Evolutionary conservation across 257 asterid genomes (phyloP).

Genomic region (Solanum clarkiae): DNA sequence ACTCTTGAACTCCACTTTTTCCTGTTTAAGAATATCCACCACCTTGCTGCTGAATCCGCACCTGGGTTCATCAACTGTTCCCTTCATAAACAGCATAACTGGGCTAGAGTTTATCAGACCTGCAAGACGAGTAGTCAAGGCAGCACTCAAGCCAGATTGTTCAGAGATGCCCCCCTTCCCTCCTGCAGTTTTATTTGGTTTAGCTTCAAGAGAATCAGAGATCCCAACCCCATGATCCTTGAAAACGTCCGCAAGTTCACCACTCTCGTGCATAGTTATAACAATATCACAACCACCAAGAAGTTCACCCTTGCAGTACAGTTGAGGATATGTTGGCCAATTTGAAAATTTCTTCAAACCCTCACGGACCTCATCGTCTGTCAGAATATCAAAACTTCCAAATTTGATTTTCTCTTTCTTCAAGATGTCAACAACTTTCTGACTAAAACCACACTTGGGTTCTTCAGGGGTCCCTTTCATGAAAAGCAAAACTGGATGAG

Average conservation of each 20-base stretch:
- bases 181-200: slow-evolving; percentile 17
- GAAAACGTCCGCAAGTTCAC: slow-evolving; percentile 68
- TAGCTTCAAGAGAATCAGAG: slow-evolving; percentile 21
- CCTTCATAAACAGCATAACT: slow-evolving; percentile 90
- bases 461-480: slow-evolving; percentile 91
- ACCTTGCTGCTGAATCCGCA: slow-evolving; percentile 96
- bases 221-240: slow-evolving; percentile 44
- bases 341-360: slow-evolving; percentile 79
- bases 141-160: slow-evolving; percentile 54
- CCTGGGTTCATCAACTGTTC: slow-evolving; percentile 65
- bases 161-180: slow-evolving; percentile 41
- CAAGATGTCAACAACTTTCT: slow-evolving; percentile 74
- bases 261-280: slow-evolving; percentile 76
- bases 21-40: slow-evolving; percentile 69
- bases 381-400: slow-evolving; percentile 82
- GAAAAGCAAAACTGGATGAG: slow-evolving; percentile 74
- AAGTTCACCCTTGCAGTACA: slow-evolving; percentile 91
- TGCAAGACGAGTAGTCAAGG: slow-evolving; percentile 39
- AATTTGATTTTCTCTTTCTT: slow-evolving; percentile 68
- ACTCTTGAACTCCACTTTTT: slow-evolving; percentile 55
- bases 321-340: slow-evolving; percentile 99
- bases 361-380: slow-evolving; percentile 68
- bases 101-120: slow-evolving; percentile 43
- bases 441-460: slow-evolving; percentile 89
- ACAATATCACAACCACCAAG: slow-evolving; percentile 90